A percentile compares a stretch with the other conserved stretches of the same genome.
Conservation (phyloP, 179 eudicot species). For the Spinacia oleracea region DNA sequence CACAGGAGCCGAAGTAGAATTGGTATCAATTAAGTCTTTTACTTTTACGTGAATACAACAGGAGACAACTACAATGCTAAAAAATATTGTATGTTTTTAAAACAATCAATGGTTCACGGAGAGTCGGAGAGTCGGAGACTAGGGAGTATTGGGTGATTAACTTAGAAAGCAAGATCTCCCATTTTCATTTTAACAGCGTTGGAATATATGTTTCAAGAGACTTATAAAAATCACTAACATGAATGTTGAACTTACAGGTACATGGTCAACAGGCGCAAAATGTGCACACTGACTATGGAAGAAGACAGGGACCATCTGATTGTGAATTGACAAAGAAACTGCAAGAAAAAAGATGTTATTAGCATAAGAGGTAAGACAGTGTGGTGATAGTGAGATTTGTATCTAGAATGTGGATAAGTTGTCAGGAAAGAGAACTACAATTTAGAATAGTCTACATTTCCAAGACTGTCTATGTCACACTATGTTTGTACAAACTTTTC, state of each 20-base stretch:
- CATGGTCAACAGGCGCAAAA: background rate
- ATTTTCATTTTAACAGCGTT: background rate
- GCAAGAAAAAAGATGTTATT: constrained; percentile 10
- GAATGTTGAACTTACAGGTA: constrained; percentile 22
- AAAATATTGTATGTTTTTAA: background rate
- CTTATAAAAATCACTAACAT: background rate
- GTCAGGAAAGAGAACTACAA: background rate
- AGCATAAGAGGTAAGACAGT: constrained; percentile 30
- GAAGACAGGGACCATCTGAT: constrained; percentile 10
- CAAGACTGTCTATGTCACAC: background rate
- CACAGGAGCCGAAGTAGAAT: background rate
- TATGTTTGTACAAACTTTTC: constrained; percentile 10
- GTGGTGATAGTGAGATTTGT: constrained; percentile 19
- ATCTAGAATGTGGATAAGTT: constrained; percentile 19
- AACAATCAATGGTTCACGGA: background rate
- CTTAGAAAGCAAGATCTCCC: background rate
- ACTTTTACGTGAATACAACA: background rate
- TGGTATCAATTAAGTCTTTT: background rate
- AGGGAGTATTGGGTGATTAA: background rate
- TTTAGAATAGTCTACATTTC: constrained; percentile 4
- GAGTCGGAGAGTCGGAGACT: too few species aligned
- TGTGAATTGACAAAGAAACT: background rate
- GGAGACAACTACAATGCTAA: background rate
- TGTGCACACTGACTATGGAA: background rate
- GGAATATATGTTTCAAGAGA: background rate